Evolutionary conservation across 1,139 yeast genomes (phyloP).

Genomic region (Yamadazyma buinensis): DNA sequence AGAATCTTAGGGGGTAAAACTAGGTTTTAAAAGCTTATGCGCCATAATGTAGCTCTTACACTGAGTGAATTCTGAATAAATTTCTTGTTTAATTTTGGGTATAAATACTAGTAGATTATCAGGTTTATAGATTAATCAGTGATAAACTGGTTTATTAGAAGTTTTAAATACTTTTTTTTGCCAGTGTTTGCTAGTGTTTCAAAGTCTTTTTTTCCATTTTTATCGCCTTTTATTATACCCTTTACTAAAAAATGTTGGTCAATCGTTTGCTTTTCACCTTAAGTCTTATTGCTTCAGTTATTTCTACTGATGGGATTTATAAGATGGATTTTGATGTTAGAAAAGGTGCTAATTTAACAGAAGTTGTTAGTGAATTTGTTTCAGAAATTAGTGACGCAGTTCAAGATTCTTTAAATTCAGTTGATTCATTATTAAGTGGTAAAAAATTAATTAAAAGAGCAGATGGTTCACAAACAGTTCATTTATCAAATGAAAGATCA

Average conservation of each 20-base stretch:
- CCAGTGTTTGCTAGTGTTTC: too few species aligned
- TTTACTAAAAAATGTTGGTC: constrained; percentile 9
- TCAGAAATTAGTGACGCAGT: constrained; percentile 3
- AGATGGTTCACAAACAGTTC: constrained; percentile 8
- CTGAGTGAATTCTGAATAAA: too few species aligned
- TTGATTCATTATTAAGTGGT: constrained; percentile 3
- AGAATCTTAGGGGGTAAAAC: too few species aligned
- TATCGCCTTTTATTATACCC: too few species aligned
- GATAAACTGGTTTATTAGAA: too few species aligned
- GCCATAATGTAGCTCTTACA: too few species aligned
- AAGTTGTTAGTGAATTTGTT: constrained; percentile 16
- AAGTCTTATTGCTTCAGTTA: constrained; percentile 11
- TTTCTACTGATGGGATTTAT: constrained; percentile 20
- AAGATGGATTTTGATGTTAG: constrained; percentile 26
- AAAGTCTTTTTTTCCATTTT: too few species aligned
- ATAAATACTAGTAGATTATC: too few species aligned
- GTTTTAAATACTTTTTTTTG: too few species aligned
- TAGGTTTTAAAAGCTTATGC: too few species aligned
- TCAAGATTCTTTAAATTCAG: neutral
- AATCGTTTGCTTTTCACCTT: constrained; percentile 14
- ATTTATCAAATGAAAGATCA: constrained; percentile 16
- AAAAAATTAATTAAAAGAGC: constrained; percentile 7
- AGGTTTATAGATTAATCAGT: too few species aligned
- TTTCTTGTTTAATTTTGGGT: too few species aligned
- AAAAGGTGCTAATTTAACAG: constrained; percentile 20